These are phyloP conservation scores for Calonectria hongkongensis DNA, from an alignment of 2,329 filamentous ascomycete genomes.

Conservation along the genomic window DNA sequence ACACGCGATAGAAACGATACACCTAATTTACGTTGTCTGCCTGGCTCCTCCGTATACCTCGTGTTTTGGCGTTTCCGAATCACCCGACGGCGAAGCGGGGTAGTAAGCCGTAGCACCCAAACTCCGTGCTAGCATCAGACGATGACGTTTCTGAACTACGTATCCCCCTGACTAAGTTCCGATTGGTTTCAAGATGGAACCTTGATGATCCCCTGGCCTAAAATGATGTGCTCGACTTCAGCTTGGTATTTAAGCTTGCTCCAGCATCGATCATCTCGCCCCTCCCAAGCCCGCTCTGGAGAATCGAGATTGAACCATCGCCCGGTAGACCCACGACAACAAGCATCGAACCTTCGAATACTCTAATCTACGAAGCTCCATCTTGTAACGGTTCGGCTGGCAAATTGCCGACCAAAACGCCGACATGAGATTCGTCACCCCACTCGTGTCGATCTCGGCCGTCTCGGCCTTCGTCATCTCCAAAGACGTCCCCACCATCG, in stretches of 20 bases:
- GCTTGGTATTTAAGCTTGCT: conserved; percentile 18
- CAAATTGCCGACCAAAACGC: neutral
- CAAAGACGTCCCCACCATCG: conserved; percentile 31
- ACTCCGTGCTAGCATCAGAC: conserved; percentile 23
- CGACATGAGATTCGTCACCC: conserved; percentile 47
- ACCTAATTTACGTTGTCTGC: neutral
- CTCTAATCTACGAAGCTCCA: neutral
- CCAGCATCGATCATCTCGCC: neutral
- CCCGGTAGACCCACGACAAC: neutral
- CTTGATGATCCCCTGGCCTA: neutral
- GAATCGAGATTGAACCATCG: neutral
- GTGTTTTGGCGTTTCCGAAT: conserved; percentile 1
- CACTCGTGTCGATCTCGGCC: conserved; percentile 48
- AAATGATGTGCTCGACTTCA: conserved; percentile 28
- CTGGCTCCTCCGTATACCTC: conserved; percentile 2
- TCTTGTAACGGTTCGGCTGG: neutral
- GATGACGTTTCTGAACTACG: conserved; percentile 18
- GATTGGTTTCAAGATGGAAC: conserved; percentile 22
- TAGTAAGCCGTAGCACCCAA: neutral
- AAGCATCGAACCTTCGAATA: neutral
- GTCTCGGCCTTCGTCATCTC: conserved; percentile 49
- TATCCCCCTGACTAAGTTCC: conserved; percentile 23
- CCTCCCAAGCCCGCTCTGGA: neutral
- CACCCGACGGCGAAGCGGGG: conserved; percentile 16
- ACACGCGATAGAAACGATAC: neutral